A percentile compares a stretch with the other conserved stretches of the same genome.
Evolutionary conservation across 371 early-diverging fungal species (phyloP).

Genomic region (Haplosporangium sp.): DNA sequence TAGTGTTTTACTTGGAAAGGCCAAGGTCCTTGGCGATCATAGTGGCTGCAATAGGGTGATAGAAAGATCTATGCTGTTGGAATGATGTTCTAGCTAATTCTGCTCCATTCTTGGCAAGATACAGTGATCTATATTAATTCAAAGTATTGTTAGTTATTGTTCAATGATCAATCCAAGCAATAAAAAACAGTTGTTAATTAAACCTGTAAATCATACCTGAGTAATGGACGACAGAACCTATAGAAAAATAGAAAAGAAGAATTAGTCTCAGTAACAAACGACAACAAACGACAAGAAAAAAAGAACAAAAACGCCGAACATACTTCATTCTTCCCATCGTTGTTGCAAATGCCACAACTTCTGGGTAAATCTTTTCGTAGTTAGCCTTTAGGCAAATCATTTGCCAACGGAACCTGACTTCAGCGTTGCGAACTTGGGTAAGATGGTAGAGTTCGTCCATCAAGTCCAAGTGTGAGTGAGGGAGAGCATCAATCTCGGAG

Average conservation of each 20-base stretch:
- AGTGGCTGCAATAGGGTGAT: conserved; percentile 93
- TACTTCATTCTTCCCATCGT: conserved; percentile 96
- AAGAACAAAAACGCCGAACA: conserved; percentile 11
- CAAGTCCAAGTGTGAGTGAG: conserved; percentile 68
- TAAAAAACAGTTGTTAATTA: too few species aligned
- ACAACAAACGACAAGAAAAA: not conserved
- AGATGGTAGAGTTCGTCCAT: conserved; percentile 85
- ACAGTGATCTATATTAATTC: conserved; percentile 55
- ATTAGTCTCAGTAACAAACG: not conserved
- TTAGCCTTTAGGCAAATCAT: conserved; percentile 82
- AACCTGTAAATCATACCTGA: not conserved
- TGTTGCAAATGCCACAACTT: conserved; percentile 85
- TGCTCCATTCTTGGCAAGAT: conserved; percentile 75
- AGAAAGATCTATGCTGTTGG: conserved; percentile 79
- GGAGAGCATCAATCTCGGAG: conserved; percentile 72
- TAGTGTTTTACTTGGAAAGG: conserved; percentile 18
- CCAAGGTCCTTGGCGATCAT: conserved; percentile 76
- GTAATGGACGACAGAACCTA: not conserved
- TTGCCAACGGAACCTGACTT: conserved; percentile 93
- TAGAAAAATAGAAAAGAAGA: not conserved
- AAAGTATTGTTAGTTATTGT: not conserved
- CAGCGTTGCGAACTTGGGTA: conserved; percentile 81
- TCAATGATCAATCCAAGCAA: not conserved
- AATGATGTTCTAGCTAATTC: conserved; percentile 88
- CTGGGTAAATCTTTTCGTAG: conserved; percentile 83